These are phyloP conservation scores for Calvatia gigantea DNA, from an alignment of 768 basidiomycete genomes.

Conservation along the genomic window DNA sequence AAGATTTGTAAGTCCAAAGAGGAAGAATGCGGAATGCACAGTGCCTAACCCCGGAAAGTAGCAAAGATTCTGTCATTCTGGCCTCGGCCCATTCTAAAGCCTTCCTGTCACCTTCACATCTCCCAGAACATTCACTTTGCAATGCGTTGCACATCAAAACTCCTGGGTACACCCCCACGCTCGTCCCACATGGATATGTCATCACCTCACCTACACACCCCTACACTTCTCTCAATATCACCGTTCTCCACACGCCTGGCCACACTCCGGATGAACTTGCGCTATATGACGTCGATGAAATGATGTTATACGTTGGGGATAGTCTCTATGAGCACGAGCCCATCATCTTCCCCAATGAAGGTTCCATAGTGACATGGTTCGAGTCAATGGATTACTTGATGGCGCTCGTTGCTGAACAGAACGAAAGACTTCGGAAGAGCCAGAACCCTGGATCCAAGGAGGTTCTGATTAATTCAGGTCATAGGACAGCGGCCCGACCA, in stretches of 20 bases:
- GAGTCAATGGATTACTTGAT: conserved; percentile 39
- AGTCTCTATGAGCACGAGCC: conserved; percentile 51
- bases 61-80: conserved; percentile 41
- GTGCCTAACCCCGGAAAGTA: conserved; percentile 13
- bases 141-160: conserved; percentile 33
- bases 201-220: conserved; percentile 23
- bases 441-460: conserved; percentile 13
- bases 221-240: conserved; percentile 30
- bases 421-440: conserved; percentile 4
- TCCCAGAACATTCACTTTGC: conserved; percentile 47
- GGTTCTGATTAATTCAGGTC: conserved; percentile 47
- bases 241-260: conserved; percentile 51
- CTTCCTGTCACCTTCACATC: conserved; percentile 37
- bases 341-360: conserved; percentile 54
- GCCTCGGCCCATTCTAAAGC: conserved; percentile 43
- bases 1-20: conserved; percentile 38
- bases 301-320: conserved; percentile 56
- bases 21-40: not conserved
- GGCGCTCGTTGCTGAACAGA: conserved; percentile 32
- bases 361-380: conserved; percentile 51
- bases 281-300: conserved; percentile 44
- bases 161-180: conserved; percentile 42
- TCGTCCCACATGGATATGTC: conserved; percentile 39
- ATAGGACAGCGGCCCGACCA: conserved; percentile 40
- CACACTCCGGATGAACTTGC: conserved; percentile 61